phyloP scores from a whole-genome alignment of 2,329 filamentous ascomycete species.

The Aspergillus japonicus region DNA sequence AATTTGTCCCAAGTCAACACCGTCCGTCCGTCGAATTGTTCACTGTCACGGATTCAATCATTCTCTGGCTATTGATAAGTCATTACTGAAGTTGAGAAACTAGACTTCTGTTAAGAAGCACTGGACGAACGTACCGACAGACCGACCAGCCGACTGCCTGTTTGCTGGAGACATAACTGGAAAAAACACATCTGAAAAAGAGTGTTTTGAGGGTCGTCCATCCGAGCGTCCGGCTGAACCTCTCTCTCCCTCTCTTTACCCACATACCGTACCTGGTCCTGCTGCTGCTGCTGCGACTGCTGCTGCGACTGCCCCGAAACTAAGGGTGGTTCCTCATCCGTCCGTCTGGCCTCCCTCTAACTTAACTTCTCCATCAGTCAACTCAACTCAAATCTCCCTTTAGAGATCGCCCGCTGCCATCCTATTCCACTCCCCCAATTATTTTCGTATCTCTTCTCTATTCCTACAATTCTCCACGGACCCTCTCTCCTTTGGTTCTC shows the following conservation, averaged over 20 bases:
- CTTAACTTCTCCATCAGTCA: neutral
- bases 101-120: too few species aligned
- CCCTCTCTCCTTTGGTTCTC: neutral
- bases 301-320: neutral
- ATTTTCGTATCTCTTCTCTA: constrained; percentile 3
- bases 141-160: neutral
- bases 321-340: constrained; percentile 6
- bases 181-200: too few species aligned
- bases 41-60: constrained; percentile 1
- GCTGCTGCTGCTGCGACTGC: neutral
- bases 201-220: neutral
- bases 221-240: neutral
- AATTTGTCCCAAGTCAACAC: constrained; percentile 13
- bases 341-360: neutral
- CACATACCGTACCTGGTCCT: constrained; percentile 3
- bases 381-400: neutral
- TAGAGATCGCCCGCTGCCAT: neutral
- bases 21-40: constrained; percentile 4
- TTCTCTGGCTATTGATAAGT: constrained; percentile 9
- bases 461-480: constrained; percentile 3
- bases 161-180: too few species aligned
- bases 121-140: too few species aligned
- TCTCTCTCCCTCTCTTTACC: neutral
- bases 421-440: constrained; percentile 4
- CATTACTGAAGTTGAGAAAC: neutral